Base-by-base conservation (phyloP, 768 basidiomycete genomes). In the Cytidiella melzeri region DNA sequence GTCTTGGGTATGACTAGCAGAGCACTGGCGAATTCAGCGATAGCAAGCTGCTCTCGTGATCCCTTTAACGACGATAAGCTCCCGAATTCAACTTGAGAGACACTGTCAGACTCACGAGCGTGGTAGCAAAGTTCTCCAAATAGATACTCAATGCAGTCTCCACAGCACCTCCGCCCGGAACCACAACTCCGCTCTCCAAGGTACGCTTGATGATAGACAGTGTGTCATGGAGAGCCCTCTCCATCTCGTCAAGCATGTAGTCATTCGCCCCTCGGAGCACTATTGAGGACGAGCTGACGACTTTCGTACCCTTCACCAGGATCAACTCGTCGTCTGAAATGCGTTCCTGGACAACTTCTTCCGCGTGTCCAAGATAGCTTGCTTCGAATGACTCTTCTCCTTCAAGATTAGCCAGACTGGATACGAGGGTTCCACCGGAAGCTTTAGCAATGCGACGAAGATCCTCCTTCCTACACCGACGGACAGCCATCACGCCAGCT, bases 181-280 rank as follows among this genome's bases (percentile, higher is more conserved):
- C 94, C 21, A 98, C 93, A 26, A 86, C 69, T 7, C 95, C 96
- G 58, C 92, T 94, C 74, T 99, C 96, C 41, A 98, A 70, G 4
- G 96, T 98, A 50, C 95, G 81, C 73, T 99, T 99, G 72, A 97
- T 92, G 59, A 96, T 79, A 24, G 90, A 95, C 54, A 98, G 68
- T 1, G 90, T 88, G 65, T 99, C 96, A 64, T 99, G 95, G 58
- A 98, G 67, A 0, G 92, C 87, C 42, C 96, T 76, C 70, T 99
- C 96, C 96, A 98, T 99, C 75, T 99, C 96, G 65, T 99, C 96
- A 58, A 98, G 72, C 89, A 97, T 93, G 67, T 95, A 97, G 67
- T 99, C 96, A 67, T 98, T 99, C 24, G 96, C 96, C 40, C 96
- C 96, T 47, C 96, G 81, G 51, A 99, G 74, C 50, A 99, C 81